These are phyloP conservation scores for Quercus aquifolioides DNA, from an alignment of 306 rosid genomes.

Conservation along the genomic window DNA sequence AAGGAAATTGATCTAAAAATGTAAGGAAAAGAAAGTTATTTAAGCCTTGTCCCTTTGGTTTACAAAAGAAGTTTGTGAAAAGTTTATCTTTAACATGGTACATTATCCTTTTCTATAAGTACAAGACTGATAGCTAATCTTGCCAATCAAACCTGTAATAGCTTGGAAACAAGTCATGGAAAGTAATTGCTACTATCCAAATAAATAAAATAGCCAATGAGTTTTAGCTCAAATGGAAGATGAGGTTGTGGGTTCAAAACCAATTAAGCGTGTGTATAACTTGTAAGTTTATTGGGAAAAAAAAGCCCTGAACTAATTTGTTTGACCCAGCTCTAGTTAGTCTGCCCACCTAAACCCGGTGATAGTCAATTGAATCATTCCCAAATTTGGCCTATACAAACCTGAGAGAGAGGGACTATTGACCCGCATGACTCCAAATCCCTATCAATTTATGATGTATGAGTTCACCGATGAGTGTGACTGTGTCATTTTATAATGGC, in stretches of 20 bases:
- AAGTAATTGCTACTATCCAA: background rate
- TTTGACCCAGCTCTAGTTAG: too few species aligned
- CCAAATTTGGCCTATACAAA: too few species aligned
- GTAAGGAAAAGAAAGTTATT: background rate
- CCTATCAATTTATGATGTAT: too few species aligned
- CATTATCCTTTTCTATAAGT: background rate
- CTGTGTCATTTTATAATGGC: too few species aligned
- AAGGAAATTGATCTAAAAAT: background rate
- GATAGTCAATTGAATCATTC: too few species aligned
- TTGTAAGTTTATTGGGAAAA: background rate
- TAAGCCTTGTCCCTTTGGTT: background rate
- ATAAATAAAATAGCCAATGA: background rate
- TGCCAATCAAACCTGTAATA: background rate
- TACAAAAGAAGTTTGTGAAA: background rate
- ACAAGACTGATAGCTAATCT: background rate
- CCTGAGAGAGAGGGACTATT: too few species aligned
- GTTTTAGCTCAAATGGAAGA: background rate
- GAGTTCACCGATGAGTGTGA: too few species aligned
- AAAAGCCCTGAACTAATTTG: constrained; percentile 30
- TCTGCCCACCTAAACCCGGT: too few species aligned
- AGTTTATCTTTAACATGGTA: background rate
- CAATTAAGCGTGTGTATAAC: background rate
- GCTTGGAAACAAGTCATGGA: background rate
- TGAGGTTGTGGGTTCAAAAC: background rate
- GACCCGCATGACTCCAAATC: too few species aligned